Conservation (phyloP, 768 basidiomycete genomes). For the Podaxis sp. region DNA sequence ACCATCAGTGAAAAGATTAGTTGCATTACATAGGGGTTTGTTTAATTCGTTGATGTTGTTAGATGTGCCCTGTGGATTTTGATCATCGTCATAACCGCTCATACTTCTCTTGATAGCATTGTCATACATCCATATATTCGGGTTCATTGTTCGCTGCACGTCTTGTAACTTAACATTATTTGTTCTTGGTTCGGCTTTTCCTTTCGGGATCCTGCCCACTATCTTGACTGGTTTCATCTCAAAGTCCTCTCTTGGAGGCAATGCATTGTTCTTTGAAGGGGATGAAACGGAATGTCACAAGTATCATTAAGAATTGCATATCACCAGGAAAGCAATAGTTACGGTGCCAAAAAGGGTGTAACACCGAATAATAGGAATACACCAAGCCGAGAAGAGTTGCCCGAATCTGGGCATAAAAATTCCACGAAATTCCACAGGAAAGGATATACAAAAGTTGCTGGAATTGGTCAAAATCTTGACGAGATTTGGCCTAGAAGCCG, state of each 20-base stretch:
- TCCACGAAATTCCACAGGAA: neutral
- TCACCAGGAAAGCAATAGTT: conserved; percentile 12
- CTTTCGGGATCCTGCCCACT: neutral
- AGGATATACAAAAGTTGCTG: neutral
- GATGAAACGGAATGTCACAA: neutral
- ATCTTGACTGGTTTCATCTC: neutral
- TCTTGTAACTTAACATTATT: conserved; percentile 7
- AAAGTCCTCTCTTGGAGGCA: neutral
- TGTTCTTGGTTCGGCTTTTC: neutral
- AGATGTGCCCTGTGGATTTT: neutral
- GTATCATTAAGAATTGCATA: neutral
- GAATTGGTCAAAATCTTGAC: neutral
- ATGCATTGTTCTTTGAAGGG: neutral
- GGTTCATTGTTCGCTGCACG: conserved; percentile 7
- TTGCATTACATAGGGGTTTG: conserved; percentile 1
- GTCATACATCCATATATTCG: neutral
- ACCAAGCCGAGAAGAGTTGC: neutral
- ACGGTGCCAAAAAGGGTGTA: neutral
- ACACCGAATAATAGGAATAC: conserved; percentile 3
- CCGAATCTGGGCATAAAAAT: neutral
- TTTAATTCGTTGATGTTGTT: conserved; percentile 4
- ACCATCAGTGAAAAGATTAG: conserved; percentile 31
- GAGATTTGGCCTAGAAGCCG: conserved; percentile 40
- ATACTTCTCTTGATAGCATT: conserved; percentile 2
- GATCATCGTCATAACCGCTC: neutral